Base-by-base conservation (phyloP, 2,329 filamentous ascomycete genomes). In the Kalmusia sp. region DNA sequence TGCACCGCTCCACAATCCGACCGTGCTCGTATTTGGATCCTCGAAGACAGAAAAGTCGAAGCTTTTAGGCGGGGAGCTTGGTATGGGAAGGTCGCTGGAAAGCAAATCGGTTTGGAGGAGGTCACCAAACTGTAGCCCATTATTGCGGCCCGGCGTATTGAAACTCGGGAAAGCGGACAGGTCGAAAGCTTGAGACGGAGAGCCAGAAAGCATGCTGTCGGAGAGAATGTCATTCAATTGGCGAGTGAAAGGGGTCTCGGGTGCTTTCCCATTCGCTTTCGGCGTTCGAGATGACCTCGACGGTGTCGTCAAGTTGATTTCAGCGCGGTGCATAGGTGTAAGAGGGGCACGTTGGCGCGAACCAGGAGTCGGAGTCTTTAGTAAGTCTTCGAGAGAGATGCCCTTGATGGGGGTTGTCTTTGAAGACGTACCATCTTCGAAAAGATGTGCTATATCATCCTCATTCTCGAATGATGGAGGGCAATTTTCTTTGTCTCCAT, bases 171-270 rank as follows among this genome's bases (percentile, higher is more conserved):
- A 70, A 77, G 77, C 41, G 5, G 68, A 67, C 39, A 72, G 67
- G 46, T 72, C 68, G 21, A 73, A 62, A 8, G 51, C 48, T 49
- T 70, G 67, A 11, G 64, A 65, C 24, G 69, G 68, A 6, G 69
- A 73, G 3, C 63, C 63, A n/a, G 62, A 24, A 15, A 47, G 58
- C n/a, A 61, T 59, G 46, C 62, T 61, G 27, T 70, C 68, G 5
- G 70, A 73, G 17, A 90, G 77, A 55, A 91, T 78, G 62, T 88
- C 82, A 58, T 83, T 84, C 30, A 91, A 80, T 19, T 86, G 84
- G 31, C 83, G 80, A 2, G 85, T 86, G 64, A 88, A 83, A 0
- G 87, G 86, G 5, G 85, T 86, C 49, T 76, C 69, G 21, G 75
- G 70, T 41, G 65, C 65, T 55, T 55, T 63, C 17, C 65, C 68